A percentile compares a stretch with the other conserved stretches of the same genome.
Evolutionary conservation across 2,329 filamentous ascomycete species (phyloP).

Genomic region (Epichloe uncinata): DNA sequence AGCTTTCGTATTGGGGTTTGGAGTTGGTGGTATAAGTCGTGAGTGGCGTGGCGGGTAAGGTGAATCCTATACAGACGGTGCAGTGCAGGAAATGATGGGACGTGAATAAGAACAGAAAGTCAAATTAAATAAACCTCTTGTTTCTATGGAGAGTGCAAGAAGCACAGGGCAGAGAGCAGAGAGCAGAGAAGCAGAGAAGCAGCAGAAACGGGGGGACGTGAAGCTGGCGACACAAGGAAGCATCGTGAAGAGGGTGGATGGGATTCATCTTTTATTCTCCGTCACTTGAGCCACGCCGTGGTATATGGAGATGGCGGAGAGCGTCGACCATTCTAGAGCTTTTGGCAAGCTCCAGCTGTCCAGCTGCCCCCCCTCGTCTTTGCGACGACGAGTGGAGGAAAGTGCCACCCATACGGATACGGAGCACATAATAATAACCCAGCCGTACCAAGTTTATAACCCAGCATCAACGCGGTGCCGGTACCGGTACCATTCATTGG

Average conservation of each 20-base stretch:
- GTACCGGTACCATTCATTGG: neutral
- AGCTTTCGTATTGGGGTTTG: neutral
- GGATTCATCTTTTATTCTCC: slow-evolving; percentile 6
- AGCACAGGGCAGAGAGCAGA: neutral
- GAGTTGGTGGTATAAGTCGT: neutral
- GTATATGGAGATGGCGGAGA: slow-evolving; percentile 6
- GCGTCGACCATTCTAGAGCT: slow-evolving; percentile 6
- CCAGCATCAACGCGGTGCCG: neutral
- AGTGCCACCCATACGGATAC: neutral
- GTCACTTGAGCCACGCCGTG: slow-evolving; percentile 9
- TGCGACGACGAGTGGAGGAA: slow-evolving; percentile 2
- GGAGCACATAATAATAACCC: neutral
- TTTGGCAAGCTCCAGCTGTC: slow-evolving; percentile 3
- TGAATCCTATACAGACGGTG: neutral
- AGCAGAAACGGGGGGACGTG: neutral
- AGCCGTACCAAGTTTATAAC: no score
- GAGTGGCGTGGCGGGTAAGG: neutral
- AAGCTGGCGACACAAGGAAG: neutral
- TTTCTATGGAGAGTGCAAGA: neutral
- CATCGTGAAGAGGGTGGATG: slow-evolving; percentile 3
- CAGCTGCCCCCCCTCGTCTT: neutral
- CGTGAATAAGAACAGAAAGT: neutral
- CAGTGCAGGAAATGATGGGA: neutral
- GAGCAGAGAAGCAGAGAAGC: neutral
- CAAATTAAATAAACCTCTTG: neutral